Evolutionary conservation across 2,329 filamentous ascomycete genomes (phyloP), one percentile per base, ranked within the genome.

Genomic region (Ascochyta viciae-villosae): DNA sequence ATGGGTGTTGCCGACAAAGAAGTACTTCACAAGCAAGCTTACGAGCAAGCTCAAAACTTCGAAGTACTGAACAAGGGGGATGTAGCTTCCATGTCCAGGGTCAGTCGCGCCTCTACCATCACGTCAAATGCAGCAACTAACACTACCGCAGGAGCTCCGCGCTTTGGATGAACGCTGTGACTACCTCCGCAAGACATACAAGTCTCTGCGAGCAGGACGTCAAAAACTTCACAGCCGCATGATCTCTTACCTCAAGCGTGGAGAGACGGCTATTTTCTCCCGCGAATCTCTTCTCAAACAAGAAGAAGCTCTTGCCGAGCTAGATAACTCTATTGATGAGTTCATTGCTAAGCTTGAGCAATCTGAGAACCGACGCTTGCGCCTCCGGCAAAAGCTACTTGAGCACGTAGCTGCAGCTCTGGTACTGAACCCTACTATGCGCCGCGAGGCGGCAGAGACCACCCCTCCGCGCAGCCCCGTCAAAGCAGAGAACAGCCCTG

Each of bases 301-400:
- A 71, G 90, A 93, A 73, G 90, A 93, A 74, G 89, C 89, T 1
- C 81, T 94, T 10, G 85, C 87, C 1, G 90, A 92, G 72, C 83
- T 94, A 6, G 90, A 94, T 69, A 79, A 83, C 15, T 90, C 88
- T 3, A 93, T 94, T 60, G 90, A 93, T 66, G 89, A 92, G 70
- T 93, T 90, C 88, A 86, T 90, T 44, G 81, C 78, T 64, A 93
- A 93, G 77, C 83, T 93, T n/a, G 90, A 93, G 69, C 84, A 89
- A 60, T 89, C 89, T 9, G 90, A 94, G 74, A 91, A 92, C 71
- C 83, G 90, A 67, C 86, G 90, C 37, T 88, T 87, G 15, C 83
- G 89, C 6, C 86, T 94, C 40, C 85, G 89, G 34, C 89, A 93
- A 72, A 94, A 92, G 80, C 80, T 94, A 12, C 83, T 94, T 3